A percentile compares a stretch with the other conserved stretches of the same genome.
Evolutionary conservation across 78 protist species (phyloP).

Genomic region (Dictyostelium capitatum): DNA sequence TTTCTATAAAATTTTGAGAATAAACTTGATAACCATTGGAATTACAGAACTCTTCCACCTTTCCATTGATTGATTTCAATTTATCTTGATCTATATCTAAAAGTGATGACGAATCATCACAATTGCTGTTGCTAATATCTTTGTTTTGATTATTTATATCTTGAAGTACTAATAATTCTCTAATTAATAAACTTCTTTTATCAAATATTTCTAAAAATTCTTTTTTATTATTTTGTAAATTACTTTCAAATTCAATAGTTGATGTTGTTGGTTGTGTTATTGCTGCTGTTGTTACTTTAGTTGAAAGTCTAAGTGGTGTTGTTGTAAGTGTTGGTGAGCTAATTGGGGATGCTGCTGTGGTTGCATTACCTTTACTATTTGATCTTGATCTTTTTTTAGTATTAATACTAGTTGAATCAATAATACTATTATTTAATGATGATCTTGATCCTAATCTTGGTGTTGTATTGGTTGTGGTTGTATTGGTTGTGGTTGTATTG

Average conservation of each 20-base stretch:
- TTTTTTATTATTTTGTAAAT: not conserved
- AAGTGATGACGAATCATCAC: not conserved
- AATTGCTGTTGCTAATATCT: not conserved
- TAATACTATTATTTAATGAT: not conserved
- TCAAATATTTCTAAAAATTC: not conserved
- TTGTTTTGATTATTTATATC: not conserved
- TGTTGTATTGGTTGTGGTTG: not conserved
- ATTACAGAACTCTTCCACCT: constrained; percentile 24
- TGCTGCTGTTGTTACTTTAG: not conserved
- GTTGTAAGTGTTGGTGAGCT: constrained; percentile 9
- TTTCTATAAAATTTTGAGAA: not conserved
- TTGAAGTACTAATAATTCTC: not conserved
- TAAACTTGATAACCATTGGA: not conserved
- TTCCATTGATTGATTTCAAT: constrained; percentile 6
- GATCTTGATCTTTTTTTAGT: constrained; percentile 8
- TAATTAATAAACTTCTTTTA: constrained; percentile 6
- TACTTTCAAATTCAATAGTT: not conserved
- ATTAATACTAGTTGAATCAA: not conserved
- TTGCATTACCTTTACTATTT: not conserved
- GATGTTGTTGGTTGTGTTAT: not conserved
- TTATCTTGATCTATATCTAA: constrained; percentile 12
- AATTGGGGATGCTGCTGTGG: not conserved
- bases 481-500: not conserved
- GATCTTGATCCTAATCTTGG: not conserved
- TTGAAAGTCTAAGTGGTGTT: not conserved